Conservation (phyloP, 495 filamentous ascomycete species). For the Hypoxylon rickii region DNA sequence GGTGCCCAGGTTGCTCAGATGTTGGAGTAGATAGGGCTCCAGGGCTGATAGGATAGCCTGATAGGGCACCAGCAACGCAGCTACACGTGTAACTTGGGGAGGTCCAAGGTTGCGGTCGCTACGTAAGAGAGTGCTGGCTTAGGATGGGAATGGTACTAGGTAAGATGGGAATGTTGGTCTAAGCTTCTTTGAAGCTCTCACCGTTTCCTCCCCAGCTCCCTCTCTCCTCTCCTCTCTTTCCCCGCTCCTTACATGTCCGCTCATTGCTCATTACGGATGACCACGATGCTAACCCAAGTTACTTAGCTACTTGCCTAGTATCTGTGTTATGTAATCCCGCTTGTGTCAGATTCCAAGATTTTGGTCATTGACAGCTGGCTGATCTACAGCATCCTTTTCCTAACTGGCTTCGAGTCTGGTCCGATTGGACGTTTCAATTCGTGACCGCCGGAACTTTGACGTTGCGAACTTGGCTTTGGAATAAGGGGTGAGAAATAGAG, state of each 20-base stretch:
- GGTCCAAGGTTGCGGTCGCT: too few relatives aligned
- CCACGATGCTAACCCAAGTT: background rate
- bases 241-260: too few relatives aligned
- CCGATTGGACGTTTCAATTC: too few relatives aligned
- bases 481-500: too few relatives aligned
- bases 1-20: too few relatives aligned
- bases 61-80: constrained; percentile 12
- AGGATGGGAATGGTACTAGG: too few relatives aligned
- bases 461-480: too few relatives aligned
- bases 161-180: background rate
- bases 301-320: background rate
- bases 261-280: background rate
- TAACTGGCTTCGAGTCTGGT: too few relatives aligned
- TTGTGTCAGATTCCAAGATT: background rate
- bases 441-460: too few relatives aligned
- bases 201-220: background rate
- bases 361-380: background rate
- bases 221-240: background rate
- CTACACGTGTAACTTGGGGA: constrained; percentile 29
- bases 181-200: constrained; percentile 1
- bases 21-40: too few relatives aligned
- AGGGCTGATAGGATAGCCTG: too few relatives aligned
- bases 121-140: background rate
- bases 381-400: background rate
- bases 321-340: background rate